Conservation (phyloP, 805 yeast genomes). For the Candida yuanshanica region DNA sequence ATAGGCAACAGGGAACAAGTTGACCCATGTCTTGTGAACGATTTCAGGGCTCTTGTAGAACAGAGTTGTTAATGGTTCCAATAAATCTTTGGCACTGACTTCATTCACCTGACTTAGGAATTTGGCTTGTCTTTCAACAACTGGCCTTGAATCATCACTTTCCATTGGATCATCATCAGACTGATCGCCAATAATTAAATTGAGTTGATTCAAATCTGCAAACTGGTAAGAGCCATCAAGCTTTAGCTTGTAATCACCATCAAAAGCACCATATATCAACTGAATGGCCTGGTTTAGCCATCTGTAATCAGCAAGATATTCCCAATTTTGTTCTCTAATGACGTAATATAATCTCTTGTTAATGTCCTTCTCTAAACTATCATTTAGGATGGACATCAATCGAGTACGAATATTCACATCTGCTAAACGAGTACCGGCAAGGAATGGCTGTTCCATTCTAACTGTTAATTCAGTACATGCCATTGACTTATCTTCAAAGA, state of each 20-base stretch:
- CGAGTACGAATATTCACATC: conserved; percentile 70
- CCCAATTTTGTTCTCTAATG: conserved; percentile 97
- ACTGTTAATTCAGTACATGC: conserved; percentile 86
- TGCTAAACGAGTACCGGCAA: conserved; percentile 84
- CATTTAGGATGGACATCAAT: conserved; percentile 73
- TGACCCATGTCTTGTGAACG: conserved; percentile 78
- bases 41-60: conserved; percentile 78
- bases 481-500: conserved; percentile 74
- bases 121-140: conserved; percentile 28
- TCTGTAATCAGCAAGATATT: conserved; percentile 81
- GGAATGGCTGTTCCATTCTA: conserved; percentile 92
- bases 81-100: conserved; percentile 52
- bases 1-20: conserved; percentile 77
- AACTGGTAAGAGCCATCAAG: conserved; percentile 47
- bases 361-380: conserved; percentile 71
- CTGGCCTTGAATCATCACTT: conserved; percentile 4
- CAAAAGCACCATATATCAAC: conserved; percentile 73
- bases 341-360: conserved; percentile 79
- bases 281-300: conserved; percentile 95
- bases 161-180: conserved; percentile 22
- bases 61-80: conserved; percentile 70
- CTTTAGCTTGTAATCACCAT: conserved; percentile 39
- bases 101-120: conserved; percentile 24
- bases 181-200: conserved; percentile 18
- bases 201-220: conserved; percentile 45